A percentile compares a stretch with the other conserved stretches of the same genome.
Evolutionary conservation across 306 rosid species (phyloP).

Genomic region (Psophocarpus tetragonolobus): DNA sequence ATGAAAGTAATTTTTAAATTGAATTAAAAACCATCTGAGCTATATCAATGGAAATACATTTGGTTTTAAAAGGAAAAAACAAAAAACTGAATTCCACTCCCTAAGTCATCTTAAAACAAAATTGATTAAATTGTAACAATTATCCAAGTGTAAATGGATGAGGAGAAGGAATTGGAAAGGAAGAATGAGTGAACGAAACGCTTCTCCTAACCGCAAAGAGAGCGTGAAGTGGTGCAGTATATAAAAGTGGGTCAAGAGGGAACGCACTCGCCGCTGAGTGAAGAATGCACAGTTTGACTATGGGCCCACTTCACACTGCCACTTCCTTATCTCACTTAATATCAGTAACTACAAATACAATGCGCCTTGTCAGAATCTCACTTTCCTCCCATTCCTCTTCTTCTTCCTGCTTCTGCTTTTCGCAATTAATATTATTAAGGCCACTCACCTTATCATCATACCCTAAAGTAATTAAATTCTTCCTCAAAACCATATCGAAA

Average conservation of each 20-base stretch:
- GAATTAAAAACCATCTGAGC: no score
- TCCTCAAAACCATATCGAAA: no score
- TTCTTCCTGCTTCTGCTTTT: neutral
- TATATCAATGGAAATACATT: no score
- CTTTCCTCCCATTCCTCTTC: conserved; percentile 13
- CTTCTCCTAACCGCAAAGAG: neutral
- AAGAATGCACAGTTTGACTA: neutral
- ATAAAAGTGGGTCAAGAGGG: conserved; percentile 14
- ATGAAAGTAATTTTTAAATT: no score
- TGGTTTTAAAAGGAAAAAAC: no score
- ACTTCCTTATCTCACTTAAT: conserved; percentile 9
- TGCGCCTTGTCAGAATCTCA: conserved; percentile 75
- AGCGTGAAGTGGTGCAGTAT: neutral
- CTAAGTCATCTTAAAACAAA: no score
- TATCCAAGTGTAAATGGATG: no score
- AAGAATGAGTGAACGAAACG: conserved; percentile 20
- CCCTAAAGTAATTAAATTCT: neutral
- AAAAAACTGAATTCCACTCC: no score
- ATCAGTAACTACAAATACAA: conserved; percentile 2
- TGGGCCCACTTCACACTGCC: conserved; percentile 16
- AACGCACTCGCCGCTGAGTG: conserved; percentile 21
- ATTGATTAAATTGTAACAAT: no score
- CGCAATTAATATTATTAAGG: no score
- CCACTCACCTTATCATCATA: neutral
- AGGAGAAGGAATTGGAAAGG: neutral